Evolutionary conservation across 495 filamentous ascomycete species (phyloP).

Genomic region (Hapsidospora chrysogenum): DNA sequence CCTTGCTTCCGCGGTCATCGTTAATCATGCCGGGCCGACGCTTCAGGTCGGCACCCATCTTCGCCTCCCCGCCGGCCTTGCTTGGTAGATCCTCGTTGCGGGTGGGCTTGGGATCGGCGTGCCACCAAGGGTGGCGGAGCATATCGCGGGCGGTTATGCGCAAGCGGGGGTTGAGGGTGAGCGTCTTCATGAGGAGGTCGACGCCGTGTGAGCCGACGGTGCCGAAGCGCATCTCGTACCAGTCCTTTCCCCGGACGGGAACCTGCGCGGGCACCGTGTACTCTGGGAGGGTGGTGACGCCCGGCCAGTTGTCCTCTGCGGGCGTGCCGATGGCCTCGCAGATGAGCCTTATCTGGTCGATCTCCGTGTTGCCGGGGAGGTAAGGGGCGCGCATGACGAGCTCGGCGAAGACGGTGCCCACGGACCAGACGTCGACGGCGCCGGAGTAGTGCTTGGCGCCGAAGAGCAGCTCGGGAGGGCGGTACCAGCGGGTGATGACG

Average conservation of each 20-base stretch:
- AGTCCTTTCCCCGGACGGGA: conserved; percentile 48
- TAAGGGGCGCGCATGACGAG: conserved; percentile 68
- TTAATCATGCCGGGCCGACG: conserved; percentile 59
- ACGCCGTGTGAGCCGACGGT: conserved; percentile 66
- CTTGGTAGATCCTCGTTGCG: conserved; percentile 66
- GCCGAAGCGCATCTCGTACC: conserved; percentile 55
- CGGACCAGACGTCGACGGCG: conserved; percentile 90
- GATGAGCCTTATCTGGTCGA: conserved; percentile 68
- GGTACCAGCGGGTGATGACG: conserved; percentile 95
- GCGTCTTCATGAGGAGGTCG: conserved; percentile 74
- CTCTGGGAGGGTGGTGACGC: conserved; percentile 63
- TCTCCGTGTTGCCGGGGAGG: conserved; percentile 49
- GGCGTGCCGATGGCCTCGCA: conserved; percentile 77
- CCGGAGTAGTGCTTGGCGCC: conserved; percentile 79
- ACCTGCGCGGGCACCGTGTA: conserved; percentile 49
- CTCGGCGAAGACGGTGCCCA: conserved; percentile 85
- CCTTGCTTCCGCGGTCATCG: conserved; percentile 41
- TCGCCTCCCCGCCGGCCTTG: conserved; percentile 42
- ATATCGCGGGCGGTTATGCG: conserved; percentile 58
- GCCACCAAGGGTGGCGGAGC: conserved; percentile 78
- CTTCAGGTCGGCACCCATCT: conserved; percentile 73
- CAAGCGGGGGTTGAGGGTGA: conserved; percentile 70
- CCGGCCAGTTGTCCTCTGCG: conserved; percentile 89
- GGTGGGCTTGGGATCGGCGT: conserved; percentile 65
- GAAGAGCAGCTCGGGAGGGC: conserved; percentile 83